Evolutionary conservation across 495 filamentous ascomycete species (phyloP).

Genomic region (Tetracladium marchalianum): DNA sequence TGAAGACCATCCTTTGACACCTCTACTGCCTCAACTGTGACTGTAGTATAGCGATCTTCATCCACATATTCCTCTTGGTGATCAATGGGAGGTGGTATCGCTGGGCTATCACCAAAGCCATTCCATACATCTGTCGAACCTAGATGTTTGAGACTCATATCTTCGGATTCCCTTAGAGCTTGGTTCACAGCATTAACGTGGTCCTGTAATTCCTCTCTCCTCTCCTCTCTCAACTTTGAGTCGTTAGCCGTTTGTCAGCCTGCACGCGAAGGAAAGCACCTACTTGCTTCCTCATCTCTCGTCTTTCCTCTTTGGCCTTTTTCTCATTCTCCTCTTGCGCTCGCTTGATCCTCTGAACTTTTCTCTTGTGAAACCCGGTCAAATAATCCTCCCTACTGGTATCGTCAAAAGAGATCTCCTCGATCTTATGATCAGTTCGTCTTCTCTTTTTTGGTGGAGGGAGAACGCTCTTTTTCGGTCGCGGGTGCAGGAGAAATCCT

Average conservation of each 20-base stretch:
- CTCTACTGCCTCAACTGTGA: slow-evolving; percentile 87
- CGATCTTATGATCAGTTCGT: slow-evolving; percentile 48
- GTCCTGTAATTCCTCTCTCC: slow-evolving; percentile 66
- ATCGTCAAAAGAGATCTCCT: slow-evolving; percentile 78
- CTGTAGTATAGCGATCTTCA: slow-evolving; percentile 89
- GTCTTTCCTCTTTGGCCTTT: slow-evolving; percentile 62
- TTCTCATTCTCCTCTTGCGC: slow-evolving; percentile 69
- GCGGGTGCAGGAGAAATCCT: slow-evolving; percentile 35
- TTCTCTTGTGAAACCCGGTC: slow-evolving; percentile 94
- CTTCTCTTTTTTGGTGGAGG: slow-evolving; percentile 51
- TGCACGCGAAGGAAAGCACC: slow-evolving; percentile 3
- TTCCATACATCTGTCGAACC: slow-evolving; percentile 42
- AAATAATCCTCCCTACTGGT: slow-evolving; percentile 72
- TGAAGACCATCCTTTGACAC: slow-evolving; percentile 61
- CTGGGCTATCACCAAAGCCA: slow-evolving; percentile 40
- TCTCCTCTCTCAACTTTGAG: slow-evolving; percentile 64
- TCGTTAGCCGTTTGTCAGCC: neutral
- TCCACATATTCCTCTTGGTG: slow-evolving; percentile 93
- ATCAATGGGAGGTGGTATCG: slow-evolving; percentile 42
- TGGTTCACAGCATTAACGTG: slow-evolving; percentile 65
- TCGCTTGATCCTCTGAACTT: slow-evolving; percentile 68
- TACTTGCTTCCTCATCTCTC: slow-evolving; percentile 64
- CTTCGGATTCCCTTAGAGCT: slow-evolving; percentile 33
- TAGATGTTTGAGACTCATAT: neutral
- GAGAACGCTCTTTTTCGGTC: slow-evolving; percentile 35